phyloP scores from a whole-genome alignment of 2,329 filamentous ascomycete species.

The Didymella exigua region DNA sequence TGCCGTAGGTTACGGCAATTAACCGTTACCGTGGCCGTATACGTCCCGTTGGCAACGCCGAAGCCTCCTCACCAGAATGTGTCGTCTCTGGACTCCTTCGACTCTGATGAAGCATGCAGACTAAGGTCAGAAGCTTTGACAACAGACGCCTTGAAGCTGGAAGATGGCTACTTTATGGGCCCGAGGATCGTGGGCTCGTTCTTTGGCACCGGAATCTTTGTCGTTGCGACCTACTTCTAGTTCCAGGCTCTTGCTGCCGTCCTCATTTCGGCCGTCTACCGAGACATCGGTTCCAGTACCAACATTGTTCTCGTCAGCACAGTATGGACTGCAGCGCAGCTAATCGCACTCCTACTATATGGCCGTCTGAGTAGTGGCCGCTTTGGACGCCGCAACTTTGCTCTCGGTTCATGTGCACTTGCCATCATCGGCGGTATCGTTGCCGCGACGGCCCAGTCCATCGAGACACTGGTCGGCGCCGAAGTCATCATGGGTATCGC shows the following conservation, averaged over 20 bases:
- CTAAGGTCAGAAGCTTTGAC: slow-evolving; percentile 17
- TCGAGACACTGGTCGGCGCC: slow-evolving; percentile 33
- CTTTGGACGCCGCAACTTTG: slow-evolving; percentile 20
- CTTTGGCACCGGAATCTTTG: slow-evolving; percentile 19
- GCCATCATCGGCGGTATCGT: slow-evolving; percentile 29
- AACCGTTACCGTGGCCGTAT: too few relatives aligned
- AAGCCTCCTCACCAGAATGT: background rate
- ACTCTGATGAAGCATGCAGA: slow-evolving; percentile 19
- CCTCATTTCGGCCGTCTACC: slow-evolving; percentile 15
- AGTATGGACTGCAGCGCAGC: slow-evolving; percentile 17
- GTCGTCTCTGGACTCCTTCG: slow-evolving; percentile 2
- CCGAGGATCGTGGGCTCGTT: slow-evolving; percentile 20
- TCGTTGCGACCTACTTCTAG: slow-evolving; percentile 25
- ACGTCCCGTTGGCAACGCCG: too few relatives aligned
- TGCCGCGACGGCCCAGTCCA: slow-evolving; percentile 28
- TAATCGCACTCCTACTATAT: slow-evolving; percentile 20
- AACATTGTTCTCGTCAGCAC: slow-evolving; percentile 17
- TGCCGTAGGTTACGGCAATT: too few relatives aligned
- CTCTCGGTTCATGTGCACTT: slow-evolving; percentile 13
- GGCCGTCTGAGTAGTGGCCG: slow-evolving; percentile 18
- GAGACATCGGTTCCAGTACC: slow-evolving; percentile 17
- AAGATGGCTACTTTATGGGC: slow-evolving; percentile 19
- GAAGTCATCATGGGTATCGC: slow-evolving; percentile 28
- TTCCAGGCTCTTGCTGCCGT: slow-evolving; percentile 23
- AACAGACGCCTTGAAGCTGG: slow-evolving; percentile 12